Percentiles rank a stretch among this genome's conserved stretches.
Conservation (phyloP, 2,329 filamentous ascomycete species). For the Colletotrichum viniferum region DNA sequence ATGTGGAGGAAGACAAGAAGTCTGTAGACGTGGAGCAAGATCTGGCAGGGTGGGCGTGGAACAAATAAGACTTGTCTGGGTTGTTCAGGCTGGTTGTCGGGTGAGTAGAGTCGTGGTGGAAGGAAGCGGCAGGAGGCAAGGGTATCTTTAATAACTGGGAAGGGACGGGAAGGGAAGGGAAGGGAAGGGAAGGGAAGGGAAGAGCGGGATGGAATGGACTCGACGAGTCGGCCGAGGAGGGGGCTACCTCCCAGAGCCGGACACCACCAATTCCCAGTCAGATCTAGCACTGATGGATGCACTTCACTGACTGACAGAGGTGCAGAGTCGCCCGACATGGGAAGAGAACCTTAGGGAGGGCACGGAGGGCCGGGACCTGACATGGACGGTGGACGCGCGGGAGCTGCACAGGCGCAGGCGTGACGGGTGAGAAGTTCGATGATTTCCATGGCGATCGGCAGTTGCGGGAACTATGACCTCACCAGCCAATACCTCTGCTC, state of each 20-base stretch:
- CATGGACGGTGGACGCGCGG: neutral
- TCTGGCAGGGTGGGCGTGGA: constrained; percentile 1
- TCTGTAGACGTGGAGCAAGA: neutral
- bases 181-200: neutral
- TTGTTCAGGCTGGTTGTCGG: constrained; percentile 10
- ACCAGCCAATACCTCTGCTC: constrained; percentile 10
- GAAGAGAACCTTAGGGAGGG: neutral
- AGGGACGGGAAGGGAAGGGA: neutral
- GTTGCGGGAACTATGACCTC: constrained; percentile 24
- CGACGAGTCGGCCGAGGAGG: neutral
- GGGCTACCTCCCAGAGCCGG: neutral
- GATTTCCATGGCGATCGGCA: constrained; percentile 22
- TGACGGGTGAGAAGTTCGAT: constrained; percentile 3
- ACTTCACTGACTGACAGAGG: neutral
- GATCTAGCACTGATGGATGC: neutral
- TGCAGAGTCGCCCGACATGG: neutral
- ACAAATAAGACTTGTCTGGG: constrained; percentile 8
- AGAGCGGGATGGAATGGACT: neutral
- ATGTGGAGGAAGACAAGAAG: neutral
- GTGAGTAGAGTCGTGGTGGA: constrained; percentile 1
- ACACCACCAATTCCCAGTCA: neutral
- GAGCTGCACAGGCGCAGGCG: neutral
- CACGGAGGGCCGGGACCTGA: neutral
- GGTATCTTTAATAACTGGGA: constrained; percentile 16
- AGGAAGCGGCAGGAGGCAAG: neutral